A percentile compares a stretch with the other conserved stretches of the same genome.
These are phyloP conservation scores for Ruellia speciosa DNA, from an alignment of 305 asterid species.

Conservation along the genomic window DNA sequence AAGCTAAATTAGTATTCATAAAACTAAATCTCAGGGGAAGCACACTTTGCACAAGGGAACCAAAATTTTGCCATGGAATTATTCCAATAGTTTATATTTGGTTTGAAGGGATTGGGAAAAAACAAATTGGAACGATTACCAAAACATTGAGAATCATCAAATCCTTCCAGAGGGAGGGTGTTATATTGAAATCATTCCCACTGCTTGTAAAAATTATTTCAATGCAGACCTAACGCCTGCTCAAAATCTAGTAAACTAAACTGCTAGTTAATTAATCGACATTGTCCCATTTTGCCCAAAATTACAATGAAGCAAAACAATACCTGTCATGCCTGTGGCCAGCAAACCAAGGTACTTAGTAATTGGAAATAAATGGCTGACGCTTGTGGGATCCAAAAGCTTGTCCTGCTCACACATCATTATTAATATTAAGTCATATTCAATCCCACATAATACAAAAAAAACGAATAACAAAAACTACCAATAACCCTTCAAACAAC, in stretches of 20 bases:
- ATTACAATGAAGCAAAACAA: conserved; percentile 1
- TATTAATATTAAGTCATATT: conserved; percentile 12
- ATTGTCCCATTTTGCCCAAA: neutral
- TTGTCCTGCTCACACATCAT: conserved; percentile 60
- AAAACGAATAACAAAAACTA: neutral
- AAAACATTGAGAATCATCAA: no score
- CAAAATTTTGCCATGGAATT: neutral
- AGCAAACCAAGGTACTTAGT: conserved; percentile 78
- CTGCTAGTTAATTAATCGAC: neutral
- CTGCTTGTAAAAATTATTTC: neutral
- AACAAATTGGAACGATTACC: neutral
- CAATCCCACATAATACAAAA: neutral
- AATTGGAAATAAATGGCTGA: conserved; percentile 71
- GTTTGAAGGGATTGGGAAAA: neutral
- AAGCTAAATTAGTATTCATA: neutral
- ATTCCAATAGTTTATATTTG: no score
- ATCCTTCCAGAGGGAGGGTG: no score
- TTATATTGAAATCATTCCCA: neutral
- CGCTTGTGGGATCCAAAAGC: conserved; percentile 85
- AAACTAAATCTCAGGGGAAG: neutral
- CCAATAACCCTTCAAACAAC: conserved; percentile 11
- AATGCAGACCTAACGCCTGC: neutral
- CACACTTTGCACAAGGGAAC: neutral
- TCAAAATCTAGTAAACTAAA: neutral
- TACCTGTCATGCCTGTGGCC: conserved; percentile 96